Evolutionary conservation across 139 green algal genomes (phyloP), one percentile per base, ranked within the genome.

Genomic region (Nannochloris sp.): DNA sequence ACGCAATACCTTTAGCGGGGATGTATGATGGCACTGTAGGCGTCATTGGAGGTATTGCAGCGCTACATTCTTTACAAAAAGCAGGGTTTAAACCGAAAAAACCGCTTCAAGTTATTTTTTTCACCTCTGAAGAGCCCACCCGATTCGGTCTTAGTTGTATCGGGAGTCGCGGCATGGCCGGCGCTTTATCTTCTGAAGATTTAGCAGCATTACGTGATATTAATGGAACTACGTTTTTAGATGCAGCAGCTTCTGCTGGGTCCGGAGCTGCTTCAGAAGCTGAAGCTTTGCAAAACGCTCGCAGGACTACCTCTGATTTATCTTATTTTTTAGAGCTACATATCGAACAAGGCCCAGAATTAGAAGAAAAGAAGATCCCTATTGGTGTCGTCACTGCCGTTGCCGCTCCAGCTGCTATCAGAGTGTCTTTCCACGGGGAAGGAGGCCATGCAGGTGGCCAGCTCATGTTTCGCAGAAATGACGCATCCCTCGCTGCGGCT

Each of bases 331-430:
- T 98, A 54, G 92, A 98, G 80, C 87, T 98, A 44, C 92, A 98
- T 80, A 98, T 98, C 19, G 92, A 98, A 77, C 92, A 98, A 79
- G 92, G 87, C 0, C 89, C 90, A 2, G 9, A 80, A 32, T 73
- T 97, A 45, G 92, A 97, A 81, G 32, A 47, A 4, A 71, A 89
- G 67, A 78, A 75, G 0, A 7, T 84, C 23, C 67, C 88, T 51
- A 91, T 98, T 45, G 92, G 92, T 2, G 65, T 97, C 1, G 92
- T 98, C 30, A 92, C 88, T 1, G 92, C 91, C 44, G 97, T 98
- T 54, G 92, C 92, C 1, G 92, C 92, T 2, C 92, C 92, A 6
- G 87, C 92, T 4, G 78, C 85, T 2, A 63, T 97, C 6, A 53
- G 82, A 1, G 74, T 96, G 2, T 23, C 54, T 6, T 95, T 98